Conservation (phyloP, 192 early-diverging fungal genomes). For the Spizellomyces punctatus region DNA sequence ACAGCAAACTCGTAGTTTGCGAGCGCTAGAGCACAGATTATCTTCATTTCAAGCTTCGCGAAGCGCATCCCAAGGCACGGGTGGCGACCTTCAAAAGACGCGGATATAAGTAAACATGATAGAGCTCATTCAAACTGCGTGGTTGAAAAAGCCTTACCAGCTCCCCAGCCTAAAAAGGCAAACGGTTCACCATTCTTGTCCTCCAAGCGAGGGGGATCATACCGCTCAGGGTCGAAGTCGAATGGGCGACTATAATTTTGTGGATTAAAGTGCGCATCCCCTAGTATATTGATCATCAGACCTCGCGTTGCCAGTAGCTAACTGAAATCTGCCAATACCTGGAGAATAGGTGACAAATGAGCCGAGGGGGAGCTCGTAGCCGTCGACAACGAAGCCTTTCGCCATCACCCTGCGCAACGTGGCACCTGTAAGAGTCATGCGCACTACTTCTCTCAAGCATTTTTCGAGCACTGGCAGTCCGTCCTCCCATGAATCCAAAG, state of each 20-base stretch:
- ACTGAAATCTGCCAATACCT: neutral
- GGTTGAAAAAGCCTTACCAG: neutral
- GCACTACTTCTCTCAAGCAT: neutral
- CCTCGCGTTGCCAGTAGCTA: neutral
- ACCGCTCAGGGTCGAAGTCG: constrained; percentile 2
- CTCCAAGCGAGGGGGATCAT: neutral
- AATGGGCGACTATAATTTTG: neutral
- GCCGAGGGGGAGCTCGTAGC: neutral
- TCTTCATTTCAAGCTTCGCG: neutral
- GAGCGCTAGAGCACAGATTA: neutral
- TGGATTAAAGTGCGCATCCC: neutral
- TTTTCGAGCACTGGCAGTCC: neutral
- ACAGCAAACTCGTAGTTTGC: neutral
- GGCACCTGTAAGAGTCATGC: neutral
- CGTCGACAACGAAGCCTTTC: neutral
- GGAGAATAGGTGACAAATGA: neutral
- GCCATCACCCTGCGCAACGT: neutral
- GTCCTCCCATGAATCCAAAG: neutral
- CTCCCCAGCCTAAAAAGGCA: neutral
- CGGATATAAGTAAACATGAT: no score
- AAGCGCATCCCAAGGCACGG: neutral
- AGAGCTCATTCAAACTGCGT: no score
- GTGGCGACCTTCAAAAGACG: neutral
- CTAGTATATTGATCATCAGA: neutral
- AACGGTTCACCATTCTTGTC: constrained; percentile 3